Evolutionary conservation across 1,284 basidiomycete genomes (phyloP), one percentile per base, ranked within the genome.

Genomic region (Cystobasidium slooffiae): DNA sequence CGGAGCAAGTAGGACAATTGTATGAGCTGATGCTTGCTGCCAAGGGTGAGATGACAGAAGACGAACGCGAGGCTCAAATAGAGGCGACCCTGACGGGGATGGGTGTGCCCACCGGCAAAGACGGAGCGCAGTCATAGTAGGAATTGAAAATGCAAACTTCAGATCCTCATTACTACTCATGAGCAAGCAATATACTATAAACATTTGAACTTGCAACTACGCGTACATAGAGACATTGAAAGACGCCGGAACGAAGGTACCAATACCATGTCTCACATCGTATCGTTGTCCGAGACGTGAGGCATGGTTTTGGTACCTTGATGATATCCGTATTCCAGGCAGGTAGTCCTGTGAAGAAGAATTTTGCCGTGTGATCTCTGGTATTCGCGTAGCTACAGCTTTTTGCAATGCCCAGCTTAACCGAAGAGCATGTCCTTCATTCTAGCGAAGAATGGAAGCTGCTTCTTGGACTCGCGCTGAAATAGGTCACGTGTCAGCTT

Each of bases 21-120:
- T 93, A 95, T 80, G 93, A 95, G 82, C 86, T 97, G 74, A 93
- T 95, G 92, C 90, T 92, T 77, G 91, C 89, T 0, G 89, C 92
- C 0, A 49, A 61, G 37, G 70, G 70, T n/a, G 70, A 65, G 59
- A 53, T 52, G 39, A 73, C 63, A 31, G 63, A 66, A 18, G 18
- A 65, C n/a, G 61, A 73, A 63, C 61, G 70, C 16, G 70, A 73
- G 49, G 43, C 31, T 7, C 70, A 73, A 43, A 73, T 73, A 22
- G 62, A 73, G 31, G 24, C 46, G n/a, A 73, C 70, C 4, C 24
- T 73, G 20, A 37, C 16, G 18, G 46, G 53, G 24, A 73, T 73
- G 70, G 70, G 70, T n/a, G 55, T 73, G 10, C 63, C 70, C 1
- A 65, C 70, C 18, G 64, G 64, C 8, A n/a, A 43, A 8, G 22